These are phyloP conservation scores for Diaporthe longicolla DNA, from an alignment of 2,329 filamentous ascomycete genomes.

Conservation along the genomic window DNA sequence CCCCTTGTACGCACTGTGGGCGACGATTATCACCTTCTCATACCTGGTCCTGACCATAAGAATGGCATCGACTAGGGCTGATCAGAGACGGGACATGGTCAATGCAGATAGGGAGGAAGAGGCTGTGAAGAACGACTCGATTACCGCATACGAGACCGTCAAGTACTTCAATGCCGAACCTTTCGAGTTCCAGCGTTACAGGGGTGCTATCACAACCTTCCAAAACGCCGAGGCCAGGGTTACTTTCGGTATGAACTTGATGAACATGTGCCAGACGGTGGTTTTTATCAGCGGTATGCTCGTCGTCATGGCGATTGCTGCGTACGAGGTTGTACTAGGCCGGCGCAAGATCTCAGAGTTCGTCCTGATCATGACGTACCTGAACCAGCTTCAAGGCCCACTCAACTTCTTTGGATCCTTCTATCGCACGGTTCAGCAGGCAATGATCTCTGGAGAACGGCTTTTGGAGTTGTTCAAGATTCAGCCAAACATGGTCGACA, in stretches of 20 bases:
- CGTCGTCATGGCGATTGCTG: conserved; percentile 79
- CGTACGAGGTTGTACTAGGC: conserved; percentile 81
- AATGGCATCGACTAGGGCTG: conserved; percentile 92
- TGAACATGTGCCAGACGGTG: conserved; percentile 85
- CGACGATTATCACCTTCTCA: conserved; percentile 91
- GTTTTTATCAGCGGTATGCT: conserved; percentile 85
- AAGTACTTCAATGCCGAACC: conserved; percentile 91
- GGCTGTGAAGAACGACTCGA: conserved; percentile 98
- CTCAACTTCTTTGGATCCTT: conserved; percentile 94
- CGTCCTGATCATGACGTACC: conserved; percentile 80
- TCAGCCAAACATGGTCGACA: conserved; percentile 89
- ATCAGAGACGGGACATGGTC: conserved; percentile 92
- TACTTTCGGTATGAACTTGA: conserved; percentile 80
- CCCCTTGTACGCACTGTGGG: conserved; percentile 89
- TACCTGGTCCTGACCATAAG: conserved; percentile 97
- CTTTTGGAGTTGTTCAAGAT: conserved; percentile 98
- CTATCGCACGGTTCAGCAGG: conserved; percentile 94
- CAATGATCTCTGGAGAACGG: conserved; percentile 97
- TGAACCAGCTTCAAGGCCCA: conserved; percentile 84
- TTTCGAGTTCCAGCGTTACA: conserved; percentile 83
- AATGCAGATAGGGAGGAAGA: conserved; percentile 96
- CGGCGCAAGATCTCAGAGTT: conserved; percentile 78
- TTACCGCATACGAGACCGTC: conserved; percentile 97
- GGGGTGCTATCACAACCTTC: conserved; percentile 77
- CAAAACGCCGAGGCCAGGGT: conserved; percentile 83